A percentile compares a stretch with the other conserved stretches of the same genome.
Conservation (phyloP, 2,329 filamentous ascomycete genomes). For the Berkeleyomyces rouxiae region DNA sequence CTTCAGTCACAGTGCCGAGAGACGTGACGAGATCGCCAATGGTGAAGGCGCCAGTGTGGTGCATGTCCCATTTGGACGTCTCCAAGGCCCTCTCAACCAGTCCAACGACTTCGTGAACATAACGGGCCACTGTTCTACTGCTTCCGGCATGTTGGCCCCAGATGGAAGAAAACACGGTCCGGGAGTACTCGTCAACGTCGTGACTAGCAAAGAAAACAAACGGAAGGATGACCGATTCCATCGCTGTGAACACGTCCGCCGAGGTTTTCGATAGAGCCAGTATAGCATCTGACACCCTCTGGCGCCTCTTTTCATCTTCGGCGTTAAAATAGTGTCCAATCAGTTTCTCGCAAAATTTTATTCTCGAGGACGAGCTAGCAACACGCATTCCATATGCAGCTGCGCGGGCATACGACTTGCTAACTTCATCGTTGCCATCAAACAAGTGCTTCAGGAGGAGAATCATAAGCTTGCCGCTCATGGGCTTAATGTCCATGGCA, state of each 20-base stretch:
- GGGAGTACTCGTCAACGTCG: slow-evolving; percentile 65
- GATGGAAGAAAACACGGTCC: slow-evolving; percentile 63
- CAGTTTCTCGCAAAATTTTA: slow-evolving; percentile 34
- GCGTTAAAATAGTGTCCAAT: slow-evolving; percentile 64
- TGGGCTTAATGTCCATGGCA: slow-evolving; percentile 54
- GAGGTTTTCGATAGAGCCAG: slow-evolving; percentile 72
- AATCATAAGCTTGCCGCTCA: slow-evolving; percentile 60
- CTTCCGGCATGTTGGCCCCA: slow-evolving; percentile 89
- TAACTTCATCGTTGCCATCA: slow-evolving; percentile 88
- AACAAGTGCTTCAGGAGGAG: slow-evolving; percentile 66
- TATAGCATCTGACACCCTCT: slow-evolving; percentile 68
- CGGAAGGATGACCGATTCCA: slow-evolving; percentile 61
- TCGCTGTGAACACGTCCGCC: slow-evolving; percentile 67
- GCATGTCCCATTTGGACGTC: slow-evolving; percentile 74
- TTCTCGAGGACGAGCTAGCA: slow-evolving; percentile 31
- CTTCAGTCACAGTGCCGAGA: slow-evolving; percentile 41
- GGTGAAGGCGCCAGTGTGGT: slow-evolving; percentile 71
- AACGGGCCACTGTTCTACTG: slow-evolving; percentile 62
- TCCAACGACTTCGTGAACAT: slow-evolving; percentile 63
- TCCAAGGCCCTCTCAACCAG: slow-evolving; percentile 54
- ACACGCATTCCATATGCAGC: slow-evolving; percentile 67
- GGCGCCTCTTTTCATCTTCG: slow-evolving; percentile 58
- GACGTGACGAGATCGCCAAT: slow-evolving; percentile 57
- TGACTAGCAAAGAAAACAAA: slow-evolving; percentile 80
- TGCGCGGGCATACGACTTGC: slow-evolving; percentile 70